Base-by-base conservation (phyloP, 179 eudicot genomes). In the Gypsophila paniculata region DNA sequence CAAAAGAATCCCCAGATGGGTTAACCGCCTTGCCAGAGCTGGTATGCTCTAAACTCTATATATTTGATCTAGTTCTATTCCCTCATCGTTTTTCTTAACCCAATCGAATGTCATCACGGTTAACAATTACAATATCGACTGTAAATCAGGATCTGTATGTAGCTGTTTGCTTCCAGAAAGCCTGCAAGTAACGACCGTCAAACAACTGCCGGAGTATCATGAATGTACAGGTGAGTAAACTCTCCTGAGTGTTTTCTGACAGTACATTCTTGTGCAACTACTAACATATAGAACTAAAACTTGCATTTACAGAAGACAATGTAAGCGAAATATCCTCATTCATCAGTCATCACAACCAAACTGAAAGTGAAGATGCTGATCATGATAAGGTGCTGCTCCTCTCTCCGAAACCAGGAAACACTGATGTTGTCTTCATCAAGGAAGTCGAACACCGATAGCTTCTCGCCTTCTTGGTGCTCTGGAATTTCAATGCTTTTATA, bases 141-240 rank as follows among this genome's bases (percentile, higher is more conserved):
- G 61, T 39, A 9, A 68, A 72, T 38, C 80, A 84, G 87, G 87
- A 54, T 25, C 72, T 52, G 69, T 83, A 8, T 95, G 99, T 78
- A 92, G 90, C 75, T 95, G 99, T 74, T 84, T 95, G 75, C 96
- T 95, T 54, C 99, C 99, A 13, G 99, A 92, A 80, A 92, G 89
- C 79, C 90, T 95, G 61, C 99, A 92, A 82, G 89, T 77, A 70
- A 88, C 99, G 70, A 77, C 91, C 6, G 88, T 95, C 18, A 86
- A 85, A 79, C 89, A 93, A 82, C 42, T 82, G 70, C 89, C 96
- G 0, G 97, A 91, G 75, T 90, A 89, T 74, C 83, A 81, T 76
- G 84, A 83, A 68, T 82, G 78, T 74, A 42, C 79, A 75, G 97
- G 97, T 85, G 74, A 63, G 85, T 70, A 62, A 17, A 23, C 14